Conservation (phyloP, 306 rosid genomes). For the Cucumis hystrix region DNA sequence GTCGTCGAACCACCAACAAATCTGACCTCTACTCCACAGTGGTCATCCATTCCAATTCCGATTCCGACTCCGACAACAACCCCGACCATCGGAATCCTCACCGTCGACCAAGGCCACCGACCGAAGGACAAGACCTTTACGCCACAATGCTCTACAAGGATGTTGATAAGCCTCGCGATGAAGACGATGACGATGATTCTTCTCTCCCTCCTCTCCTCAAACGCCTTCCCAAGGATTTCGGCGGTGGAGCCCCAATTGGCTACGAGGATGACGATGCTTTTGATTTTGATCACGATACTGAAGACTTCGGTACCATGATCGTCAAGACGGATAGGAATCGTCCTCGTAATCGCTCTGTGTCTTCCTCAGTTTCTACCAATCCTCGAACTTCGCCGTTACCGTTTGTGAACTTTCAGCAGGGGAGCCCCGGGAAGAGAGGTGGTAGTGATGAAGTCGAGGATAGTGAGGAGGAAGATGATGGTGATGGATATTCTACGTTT, state of each 20-base stretch:
- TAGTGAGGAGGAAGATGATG: conserved; percentile 20
- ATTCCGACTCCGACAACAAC: conserved; percentile 12
- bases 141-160: conserved; percentile 70
- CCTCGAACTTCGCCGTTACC: conserved; percentile 22
- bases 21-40: conserved; percentile 69
- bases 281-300: conserved; percentile 14
- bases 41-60: conserved; percentile 50
- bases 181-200: conserved; percentile 54
- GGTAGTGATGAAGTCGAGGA: conserved; percentile 19
- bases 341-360: conserved; percentile 23
- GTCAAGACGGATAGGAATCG: conserved; percentile 46
- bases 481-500: conserved; percentile 50
- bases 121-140: conserved; percentile 38
- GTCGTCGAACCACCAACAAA: conserved; percentile 29
- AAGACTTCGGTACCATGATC: conserved; percentile 72
- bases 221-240: conserved; percentile 90
- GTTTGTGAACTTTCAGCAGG: conserved; percentile 4
- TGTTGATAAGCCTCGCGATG: conserved; percentile 29
- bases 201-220: conserved; percentile 90
- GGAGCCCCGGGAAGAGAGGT: conserved; percentile 17
- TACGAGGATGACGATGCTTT: conserved; percentile 50
- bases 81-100: conserved; percentile 1
- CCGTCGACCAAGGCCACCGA: conserved; percentile 12
- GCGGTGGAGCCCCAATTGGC: conserved; percentile 77
- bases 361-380: conserved; percentile 26